Evolutionary conservation across 192 early-diverging fungal genomes (phyloP).

Genomic region (Coemansia javaensis): DNA sequence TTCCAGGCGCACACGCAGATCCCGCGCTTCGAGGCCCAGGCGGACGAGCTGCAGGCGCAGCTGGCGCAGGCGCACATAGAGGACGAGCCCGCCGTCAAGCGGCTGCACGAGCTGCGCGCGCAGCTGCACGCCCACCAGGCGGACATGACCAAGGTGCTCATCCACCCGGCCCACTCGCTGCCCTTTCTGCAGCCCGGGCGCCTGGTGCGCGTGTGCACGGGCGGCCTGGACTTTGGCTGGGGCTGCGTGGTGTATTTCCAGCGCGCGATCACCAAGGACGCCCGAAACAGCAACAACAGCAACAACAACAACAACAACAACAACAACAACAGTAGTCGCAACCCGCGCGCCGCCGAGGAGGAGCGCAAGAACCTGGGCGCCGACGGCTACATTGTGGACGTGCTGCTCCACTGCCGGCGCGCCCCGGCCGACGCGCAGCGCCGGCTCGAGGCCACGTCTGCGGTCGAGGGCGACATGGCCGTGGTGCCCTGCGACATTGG

Average conservation of each 20-base stretch:
- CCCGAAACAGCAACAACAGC: slow-evolving; percentile 5
- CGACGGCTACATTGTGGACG: slow-evolving; percentile 74
- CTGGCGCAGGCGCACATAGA: slow-evolving; percentile 54
- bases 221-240: slow-evolving; percentile 85
- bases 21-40: slow-evolving; percentile 61
- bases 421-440: slow-evolving; percentile 5
- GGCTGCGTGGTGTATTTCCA: slow-evolving; percentile 77
- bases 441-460: slow-evolving; percentile 21
- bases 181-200: slow-evolving; percentile 86
- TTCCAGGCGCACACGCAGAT: slow-evolving; percentile 84
- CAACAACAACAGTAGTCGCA: slow-evolving; percentile 4
- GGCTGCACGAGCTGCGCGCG: slow-evolving; percentile 70
- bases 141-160: slow-evolving; percentile 71
- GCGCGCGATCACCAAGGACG: slow-evolving; percentile 41
- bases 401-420: slow-evolving; percentile 71
- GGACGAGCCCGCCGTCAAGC: slow-evolving; percentile 63
- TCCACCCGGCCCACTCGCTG: slow-evolving; percentile 75
- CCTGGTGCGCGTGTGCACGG: slow-evolving; percentile 58
- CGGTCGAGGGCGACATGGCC: slow-evolving; percentile 17
- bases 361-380: slow-evolving; percentile 37
- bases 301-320: slow-evolving; percentile 14
- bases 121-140: slow-evolving; percentile 61
- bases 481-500: slow-evolving; percentile 42
- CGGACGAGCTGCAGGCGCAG: slow-evolving; percentile 46
- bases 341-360: slow-evolving; percentile 23